Percentiles rank a stretch among this genome's conserved stretches.
phyloP scores from a whole-genome alignment of 345 rosid species.

The Eucalyptus pauciflora region DNA sequence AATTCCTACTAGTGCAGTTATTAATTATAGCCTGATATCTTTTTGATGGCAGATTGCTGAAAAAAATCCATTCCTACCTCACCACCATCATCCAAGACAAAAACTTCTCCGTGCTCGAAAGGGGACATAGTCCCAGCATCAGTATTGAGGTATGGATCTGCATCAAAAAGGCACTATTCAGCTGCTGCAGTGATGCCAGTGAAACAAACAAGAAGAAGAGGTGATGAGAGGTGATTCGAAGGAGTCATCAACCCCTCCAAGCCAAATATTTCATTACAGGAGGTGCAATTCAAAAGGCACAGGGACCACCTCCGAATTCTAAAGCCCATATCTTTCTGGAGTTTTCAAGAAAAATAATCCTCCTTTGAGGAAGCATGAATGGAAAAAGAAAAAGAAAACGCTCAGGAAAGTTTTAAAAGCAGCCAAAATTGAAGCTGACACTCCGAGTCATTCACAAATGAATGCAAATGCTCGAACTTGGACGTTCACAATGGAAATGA shows the following conservation, averaged over 20 bases:
- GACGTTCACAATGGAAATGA: neutral
- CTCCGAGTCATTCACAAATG: neutral
- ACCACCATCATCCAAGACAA: conserved; percentile 94
- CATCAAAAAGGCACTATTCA: neutral
- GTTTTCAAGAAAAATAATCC: neutral
- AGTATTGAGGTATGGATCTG: conserved; percentile 92
- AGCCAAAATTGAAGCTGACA: neutral
- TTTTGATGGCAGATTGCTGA: neutral
- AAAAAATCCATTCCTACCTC: conserved; percentile 39
- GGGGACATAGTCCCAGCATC: conserved; percentile 99
- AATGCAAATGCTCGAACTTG: neutral
- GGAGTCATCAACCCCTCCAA: neutral
- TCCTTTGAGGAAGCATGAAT: neutral
- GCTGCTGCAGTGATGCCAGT: neutral
- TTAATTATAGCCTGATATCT: neutral
- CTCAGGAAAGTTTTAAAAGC: neutral
- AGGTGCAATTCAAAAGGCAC: neutral
- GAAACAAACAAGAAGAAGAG: neutral
- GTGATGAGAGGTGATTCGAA: neutral
- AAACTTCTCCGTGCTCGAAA: conserved; percentile 95
- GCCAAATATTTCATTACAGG: neutral
- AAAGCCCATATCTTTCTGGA: neutral
- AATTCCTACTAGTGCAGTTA: neutral
- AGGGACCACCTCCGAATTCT: neutral
- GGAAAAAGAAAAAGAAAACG: neutral